Conservation (phyloP, 257 asterid genomes). For the Leptodermis oblonga region DNA sequence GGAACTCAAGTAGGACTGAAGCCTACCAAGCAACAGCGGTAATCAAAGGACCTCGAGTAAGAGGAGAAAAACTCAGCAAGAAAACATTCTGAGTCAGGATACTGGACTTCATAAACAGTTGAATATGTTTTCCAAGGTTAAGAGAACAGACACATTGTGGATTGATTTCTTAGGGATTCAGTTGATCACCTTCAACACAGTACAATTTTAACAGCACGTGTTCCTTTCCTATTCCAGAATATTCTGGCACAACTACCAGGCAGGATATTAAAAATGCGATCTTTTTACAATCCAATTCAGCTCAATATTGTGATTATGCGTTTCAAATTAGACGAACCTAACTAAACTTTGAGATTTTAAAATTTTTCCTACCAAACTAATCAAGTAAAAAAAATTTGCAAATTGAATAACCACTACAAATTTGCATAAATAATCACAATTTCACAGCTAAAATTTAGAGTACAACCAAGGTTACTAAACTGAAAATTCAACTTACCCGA, state of each 20-base stretch:
- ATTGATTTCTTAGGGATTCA: not conserved
- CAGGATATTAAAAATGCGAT: not conserved
- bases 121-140: not conserved
- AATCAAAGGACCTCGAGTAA: not conserved
- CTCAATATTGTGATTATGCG: not conserved
- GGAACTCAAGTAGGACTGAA: not conserved
- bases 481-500: constrained; percentile 29
- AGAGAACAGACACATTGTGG: not conserved
- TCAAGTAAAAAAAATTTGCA: not conserved
- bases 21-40: no score
- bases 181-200: not conserved
- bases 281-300: not conserved
- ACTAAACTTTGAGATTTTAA: not conserved
- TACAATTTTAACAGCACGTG: not conserved
- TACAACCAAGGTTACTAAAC: not conserved
- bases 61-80: not conserved
- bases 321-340: not conserved
- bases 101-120: not conserved
- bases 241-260: no score
- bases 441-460: not conserved
- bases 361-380: not conserved
- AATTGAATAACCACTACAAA: no score
- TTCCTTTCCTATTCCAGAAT: not conserved
- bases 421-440: not conserved
- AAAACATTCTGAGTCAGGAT: not conserved